Base-by-base conservation (phyloP, 1,284 basidiomycete species). In the Rhodotorula glutinis region DNA sequence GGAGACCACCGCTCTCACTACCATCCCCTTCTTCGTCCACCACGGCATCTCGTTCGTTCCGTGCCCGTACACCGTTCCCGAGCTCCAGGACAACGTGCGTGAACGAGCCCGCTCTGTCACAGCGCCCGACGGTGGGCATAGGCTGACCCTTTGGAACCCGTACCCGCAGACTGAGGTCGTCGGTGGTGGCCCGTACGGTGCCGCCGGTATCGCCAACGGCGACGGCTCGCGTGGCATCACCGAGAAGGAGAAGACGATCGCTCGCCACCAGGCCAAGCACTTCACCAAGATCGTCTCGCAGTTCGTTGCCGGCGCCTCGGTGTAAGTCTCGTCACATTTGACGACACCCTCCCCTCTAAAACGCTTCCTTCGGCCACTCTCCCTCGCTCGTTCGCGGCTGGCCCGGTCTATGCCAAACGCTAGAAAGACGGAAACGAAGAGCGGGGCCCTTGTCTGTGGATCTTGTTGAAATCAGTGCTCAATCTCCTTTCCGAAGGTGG, bases 201-300 rank as follows among this genome's bases (percentile, higher is more conserved):
- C 88, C 41, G 88, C 88, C 41, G 88, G 87, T 52, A 83, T 87
- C 76, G 85, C 88, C 53, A 83, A 79, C 62, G 75, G 81, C 51
- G 85, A 87, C 74, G 89, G 89, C 60, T 82, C 83, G 43, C 85
- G 87, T 68, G 81, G 83, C 75, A 86, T 90, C 27, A 80, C 82
- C 40, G 75, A 80, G 16, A 83, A 85, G 70, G 90, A 92, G 80
- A 77, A 86, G 70, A 83, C 84, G 70, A 78, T 91, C 38, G 89
- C 87, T 17, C 76, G 78, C 51, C 81, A 84, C 75, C 89, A 60
- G 59, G 59, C 59, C 23, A 30, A 33, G 41, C 43, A 38, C n/a
- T 60, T 60, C 80, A 85, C 82, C 75, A 79, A 82, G 43, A 77
- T 78, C 52, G 80, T 87, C 57, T 73, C 79, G 73, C 84, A 66